Conservation (phyloP, 352 stramenopile species). For the Peronospora farinosa region DNA sequence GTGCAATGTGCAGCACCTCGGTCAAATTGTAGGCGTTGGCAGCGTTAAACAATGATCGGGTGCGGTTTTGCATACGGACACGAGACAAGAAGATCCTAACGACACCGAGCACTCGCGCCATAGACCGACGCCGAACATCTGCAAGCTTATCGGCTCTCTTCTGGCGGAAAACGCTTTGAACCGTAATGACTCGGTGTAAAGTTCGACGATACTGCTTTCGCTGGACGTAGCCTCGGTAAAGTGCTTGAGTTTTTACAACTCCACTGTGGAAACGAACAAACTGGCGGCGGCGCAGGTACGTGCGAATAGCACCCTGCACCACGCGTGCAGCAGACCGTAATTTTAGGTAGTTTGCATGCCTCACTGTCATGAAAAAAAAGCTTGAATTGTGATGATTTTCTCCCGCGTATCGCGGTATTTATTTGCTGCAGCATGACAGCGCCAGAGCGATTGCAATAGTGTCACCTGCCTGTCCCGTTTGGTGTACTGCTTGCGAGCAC, state of each 20-base stretch:
- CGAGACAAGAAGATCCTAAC: slow-evolving; percentile 72
- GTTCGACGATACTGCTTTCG: slow-evolving; percentile 55
- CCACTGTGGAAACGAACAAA: slow-evolving; percentile 61
- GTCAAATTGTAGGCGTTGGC: slow-evolving; percentile 76
- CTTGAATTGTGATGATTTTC: slow-evolving; percentile 62
- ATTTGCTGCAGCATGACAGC: slow-evolving; percentile 46
- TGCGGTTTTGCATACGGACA: slow-evolving; percentile 79
- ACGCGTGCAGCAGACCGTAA: slow-evolving; percentile 42
- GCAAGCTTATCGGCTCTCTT: slow-evolving; percentile 46
- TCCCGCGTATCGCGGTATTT: slow-evolving; percentile 51
- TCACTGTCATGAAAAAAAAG: slow-evolving; percentile 59
- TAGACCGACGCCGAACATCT: slow-evolving; percentile 47
- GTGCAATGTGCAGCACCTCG: slow-evolving; percentile 70
- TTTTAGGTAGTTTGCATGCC: slow-evolving; percentile 49
- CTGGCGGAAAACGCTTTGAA: slow-evolving; percentile 74
- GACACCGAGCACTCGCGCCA: slow-evolving; percentile 65
- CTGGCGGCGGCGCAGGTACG: slow-evolving; percentile 52
- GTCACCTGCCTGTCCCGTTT: slow-evolving; percentile 44
- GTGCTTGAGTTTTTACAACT: slow-evolving; percentile 65
- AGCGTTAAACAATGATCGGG: slow-evolving; percentile 67
- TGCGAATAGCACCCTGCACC: slow-evolving; percentile 68
- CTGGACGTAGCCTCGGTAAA: slow-evolving; percentile 51
- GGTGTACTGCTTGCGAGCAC: slow-evolving; percentile 46
- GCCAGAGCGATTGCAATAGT: slow-evolving; percentile 80
- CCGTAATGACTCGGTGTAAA: slow-evolving; percentile 44